Conservation (phyloP, 768 basidiomycete species). For the Suillus clintonianus region DNA sequence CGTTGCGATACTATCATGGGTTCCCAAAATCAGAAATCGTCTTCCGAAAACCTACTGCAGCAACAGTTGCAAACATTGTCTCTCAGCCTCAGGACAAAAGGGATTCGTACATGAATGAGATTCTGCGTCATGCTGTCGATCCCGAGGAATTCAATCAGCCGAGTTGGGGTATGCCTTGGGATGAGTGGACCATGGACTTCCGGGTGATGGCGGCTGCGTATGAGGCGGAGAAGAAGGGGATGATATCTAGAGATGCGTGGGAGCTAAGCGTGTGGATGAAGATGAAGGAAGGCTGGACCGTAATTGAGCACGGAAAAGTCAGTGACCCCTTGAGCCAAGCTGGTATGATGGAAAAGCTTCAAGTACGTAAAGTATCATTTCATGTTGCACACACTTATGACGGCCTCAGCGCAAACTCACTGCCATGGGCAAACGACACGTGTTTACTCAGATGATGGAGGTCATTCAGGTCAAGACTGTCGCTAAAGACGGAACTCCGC, state of each 20-base stretch:
- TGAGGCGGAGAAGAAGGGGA: slow-evolving; percentile 20
- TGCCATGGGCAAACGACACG: slow-evolving; percentile 31
- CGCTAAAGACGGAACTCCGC: slow-evolving; percentile 19
- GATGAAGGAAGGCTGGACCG: slow-evolving; percentile 26
- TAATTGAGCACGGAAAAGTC: slow-evolving; percentile 29
- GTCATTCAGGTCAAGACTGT: slow-evolving; percentile 33
- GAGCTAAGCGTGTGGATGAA: slow-evolving; percentile 36
- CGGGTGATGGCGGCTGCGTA: slow-evolving; percentile 28
- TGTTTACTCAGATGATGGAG: slow-evolving; percentile 35
- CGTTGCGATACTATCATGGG: slow-evolving; percentile 27
- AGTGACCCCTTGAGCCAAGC: slow-evolving; percentile 16
- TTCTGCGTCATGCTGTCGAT: slow-evolving; percentile 30
- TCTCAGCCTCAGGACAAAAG: slow-evolving; percentile 27
- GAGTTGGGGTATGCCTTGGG: slow-evolving; percentile 31
- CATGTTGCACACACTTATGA: neutral
- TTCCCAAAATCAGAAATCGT: slow-evolving; percentile 29
- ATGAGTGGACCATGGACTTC: slow-evolving; percentile 34
- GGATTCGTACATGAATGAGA: slow-evolving; percentile 23
- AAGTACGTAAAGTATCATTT: slow-evolving; percentile 14
- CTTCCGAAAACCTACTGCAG: slow-evolving; percentile 30
- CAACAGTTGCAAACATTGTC: slow-evolving; percentile 26
- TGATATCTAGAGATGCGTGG: slow-evolving; percentile 25
- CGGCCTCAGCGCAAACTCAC: slow-evolving; percentile 23
- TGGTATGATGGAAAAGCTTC: slow-evolving; percentile 33
- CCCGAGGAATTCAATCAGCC: slow-evolving; percentile 28